A percentile compares a stretch with the other conserved stretches of the same genome.
Evolutionary conservation across 139 green algal species (phyloP).

Genomic region (Chlorella vulgaris): DNA sequence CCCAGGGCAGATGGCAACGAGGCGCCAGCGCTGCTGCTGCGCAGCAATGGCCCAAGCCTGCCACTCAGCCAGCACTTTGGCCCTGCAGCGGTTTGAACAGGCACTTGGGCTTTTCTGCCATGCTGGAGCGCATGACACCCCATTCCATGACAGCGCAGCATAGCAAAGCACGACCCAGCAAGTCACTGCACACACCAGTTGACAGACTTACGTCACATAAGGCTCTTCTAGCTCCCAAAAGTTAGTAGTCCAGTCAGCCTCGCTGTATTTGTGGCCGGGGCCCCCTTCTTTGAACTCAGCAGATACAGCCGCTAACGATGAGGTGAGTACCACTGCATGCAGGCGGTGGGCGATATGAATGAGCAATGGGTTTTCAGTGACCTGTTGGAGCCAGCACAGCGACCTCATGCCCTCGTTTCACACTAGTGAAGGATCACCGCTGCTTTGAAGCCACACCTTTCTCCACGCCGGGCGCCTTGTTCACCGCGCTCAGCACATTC

Average conservation of each 20-base stretch:
- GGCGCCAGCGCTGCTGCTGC: constrained; percentile 44
- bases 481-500: constrained; percentile 62
- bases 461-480: constrained; percentile 43
- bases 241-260: not conserved
- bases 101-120: no score
- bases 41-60: constrained; percentile 46
- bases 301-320: constrained; percentile 52
- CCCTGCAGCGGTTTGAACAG: constrained; percentile 2
- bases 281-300: constrained; percentile 16
- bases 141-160: not conserved
- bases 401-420: no score
- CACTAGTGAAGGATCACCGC: no score
- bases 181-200: not conserved
- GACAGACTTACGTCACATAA: not conserved
- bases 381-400: no score
- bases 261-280: not conserved
- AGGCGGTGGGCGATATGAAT: not conserved
- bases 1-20: constrained; percentile 54
- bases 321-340: constrained; percentile 59
- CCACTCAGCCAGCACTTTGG: constrained; percentile 53
- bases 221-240: not conserved
- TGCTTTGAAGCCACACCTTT: no score
- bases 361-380: no score
- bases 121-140: not conserved
- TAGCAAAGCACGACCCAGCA: not conserved